Evolutionary conservation across 768 basidiomycete species (phyloP), one percentile per base, ranked within the genome.

Genomic region (Boletus eberwhitei): DNA sequence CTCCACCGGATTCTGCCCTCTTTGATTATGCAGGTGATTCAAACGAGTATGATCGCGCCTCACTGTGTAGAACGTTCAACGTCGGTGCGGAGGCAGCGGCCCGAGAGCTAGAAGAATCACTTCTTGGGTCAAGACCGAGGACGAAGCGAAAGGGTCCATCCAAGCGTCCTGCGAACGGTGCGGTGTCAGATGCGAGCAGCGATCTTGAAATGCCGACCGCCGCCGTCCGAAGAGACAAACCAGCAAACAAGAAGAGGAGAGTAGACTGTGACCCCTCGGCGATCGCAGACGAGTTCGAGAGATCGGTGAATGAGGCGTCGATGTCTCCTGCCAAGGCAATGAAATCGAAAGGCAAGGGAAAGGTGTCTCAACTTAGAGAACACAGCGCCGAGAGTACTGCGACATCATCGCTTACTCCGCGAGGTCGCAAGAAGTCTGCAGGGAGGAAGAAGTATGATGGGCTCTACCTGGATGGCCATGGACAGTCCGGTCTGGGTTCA

Each of bases 241-340:
- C 79, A 32, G 73, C 76, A 2, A 70, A 70, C 50, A 90, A 91
- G 73, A 85, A 76, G 69, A 77, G 88, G 51, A 87, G 80, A 66
- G 64, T 88, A 4, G 83, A 85, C 49, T 74, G 69, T 49, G 71
- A 72, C 54, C 59, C 61, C 26, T 68, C 67, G 2, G 65, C 64
- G 36, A 67, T 72, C 45, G 72, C 72, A n/a, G 84, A 81, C 56
- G 82, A 81, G 36, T 71, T 79, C 38, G 81, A 83, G 57, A 70
- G 73, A 26, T 69, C 76, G 16, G 58, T 77, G 16, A 70, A 70
- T 24, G 72, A 75, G 31, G 73, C 73, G 29, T 66, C 74, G 8
- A 48, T 73, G 13, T 73, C 79, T 29, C 70, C 73, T 39, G 52
- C 55, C 55, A 69, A 66, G 62, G 48, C 70, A n/a, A 63, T 70